These are phyloP conservation scores for Aspergillus kassunensis DNA, from an alignment of 495 filamentous ascomycete genomes.

Conservation along the genomic window DNA sequence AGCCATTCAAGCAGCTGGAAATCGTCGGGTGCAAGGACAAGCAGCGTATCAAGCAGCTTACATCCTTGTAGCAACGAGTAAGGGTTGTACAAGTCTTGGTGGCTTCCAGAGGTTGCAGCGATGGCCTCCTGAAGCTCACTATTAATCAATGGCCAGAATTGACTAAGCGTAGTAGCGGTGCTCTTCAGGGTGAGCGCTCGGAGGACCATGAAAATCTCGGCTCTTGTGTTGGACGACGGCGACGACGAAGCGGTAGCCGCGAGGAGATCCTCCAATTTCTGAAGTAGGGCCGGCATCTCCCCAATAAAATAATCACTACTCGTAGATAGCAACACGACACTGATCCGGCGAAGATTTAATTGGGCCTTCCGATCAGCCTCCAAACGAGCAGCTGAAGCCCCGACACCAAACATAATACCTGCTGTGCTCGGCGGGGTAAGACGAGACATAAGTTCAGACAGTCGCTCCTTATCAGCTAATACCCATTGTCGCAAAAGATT, in stretches of 20 bases:
- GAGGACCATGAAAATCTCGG: constrained; percentile 85
- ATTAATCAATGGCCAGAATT: constrained; percentile 87
- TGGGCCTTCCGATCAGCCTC: constrained; percentile 94
- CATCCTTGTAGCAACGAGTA: constrained; percentile 78
- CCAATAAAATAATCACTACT: constrained; percentile 72
- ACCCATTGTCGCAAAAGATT: constrained; percentile 78
- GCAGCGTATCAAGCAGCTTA: constrained; percentile 81
- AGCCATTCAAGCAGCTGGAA: constrained; percentile 96
- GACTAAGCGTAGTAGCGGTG: constrained; percentile 70
- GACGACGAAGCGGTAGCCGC: constrained; percentile 84
- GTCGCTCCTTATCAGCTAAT: constrained; percentile 78
- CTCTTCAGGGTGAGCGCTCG: constrained; percentile 74
- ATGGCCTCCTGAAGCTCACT: constrained; percentile 80
- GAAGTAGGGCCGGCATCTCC: constrained; percentile 66
- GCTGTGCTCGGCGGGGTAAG: constrained; percentile 86
- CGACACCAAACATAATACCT: constrained; percentile 96
- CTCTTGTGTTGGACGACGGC: constrained; percentile 81
- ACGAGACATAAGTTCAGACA: constrained; percentile 73
- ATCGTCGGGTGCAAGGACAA: constrained; percentile 86
- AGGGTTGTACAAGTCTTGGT: constrained; percentile 74
- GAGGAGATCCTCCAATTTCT: constrained; percentile 83
- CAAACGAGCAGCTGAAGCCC: constrained; percentile 85
- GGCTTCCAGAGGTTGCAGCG: constrained; percentile 65
- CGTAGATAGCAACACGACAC: constrained; percentile 70
- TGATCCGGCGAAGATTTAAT: constrained; percentile 80